A percentile compares a stretch with the other conserved stretches of the same genome.
These are phyloP conservation scores for Apophysomyces variabilis DNA, from an alignment of 371 early-diverging fungal genomes.

Conservation along the genomic window DNA sequence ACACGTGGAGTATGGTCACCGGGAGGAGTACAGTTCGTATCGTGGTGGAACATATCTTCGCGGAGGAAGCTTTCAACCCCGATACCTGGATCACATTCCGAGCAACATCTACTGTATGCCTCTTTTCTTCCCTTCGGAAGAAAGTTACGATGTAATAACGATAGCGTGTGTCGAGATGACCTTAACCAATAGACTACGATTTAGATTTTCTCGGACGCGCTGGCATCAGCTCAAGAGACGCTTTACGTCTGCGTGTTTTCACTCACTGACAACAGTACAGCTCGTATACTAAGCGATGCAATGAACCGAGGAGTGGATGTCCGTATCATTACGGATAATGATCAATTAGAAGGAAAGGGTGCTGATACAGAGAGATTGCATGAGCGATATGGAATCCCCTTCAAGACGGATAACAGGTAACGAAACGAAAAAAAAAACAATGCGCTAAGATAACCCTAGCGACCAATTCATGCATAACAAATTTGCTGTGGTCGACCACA, in stretches of 20 bases:
- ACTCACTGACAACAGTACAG: slow-evolving; percentile 61
- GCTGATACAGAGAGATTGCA: slow-evolving; percentile 54
- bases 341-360: slow-evolving; percentile 58
- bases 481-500: slow-evolving; percentile 65
- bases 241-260: slow-evolving; percentile 62
- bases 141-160: slow-evolving; percentile 33
- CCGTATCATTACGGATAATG: slow-evolving; percentile 66
- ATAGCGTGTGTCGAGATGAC: neutral
- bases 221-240: slow-evolving; percentile 52
- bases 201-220: slow-evolving; percentile 49
- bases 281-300: slow-evolving; percentile 53
- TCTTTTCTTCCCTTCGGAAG: slow-evolving; percentile 60
- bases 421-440: slow-evolving; percentile 9
- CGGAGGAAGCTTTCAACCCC: slow-evolving; percentile 15
- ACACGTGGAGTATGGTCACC: slow-evolving; percentile 1
- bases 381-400: slow-evolving; percentile 52
- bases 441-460: slow-evolving; percentile 18
- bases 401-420: slow-evolving; percentile 44
- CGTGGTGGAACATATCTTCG: neutral
- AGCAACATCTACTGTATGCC: slow-evolving; percentile 52
- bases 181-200: slow-evolving; percentile 29
- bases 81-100: slow-evolving; percentile 16
- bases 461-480: slow-evolving; percentile 70
- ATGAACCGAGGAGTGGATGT: slow-evolving; percentile 61
- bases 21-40: slow-evolving; percentile 16